Base-by-base conservation (phyloP, 192 early-diverging fungal species). In the Entomortierella chlamydospora region DNA sequence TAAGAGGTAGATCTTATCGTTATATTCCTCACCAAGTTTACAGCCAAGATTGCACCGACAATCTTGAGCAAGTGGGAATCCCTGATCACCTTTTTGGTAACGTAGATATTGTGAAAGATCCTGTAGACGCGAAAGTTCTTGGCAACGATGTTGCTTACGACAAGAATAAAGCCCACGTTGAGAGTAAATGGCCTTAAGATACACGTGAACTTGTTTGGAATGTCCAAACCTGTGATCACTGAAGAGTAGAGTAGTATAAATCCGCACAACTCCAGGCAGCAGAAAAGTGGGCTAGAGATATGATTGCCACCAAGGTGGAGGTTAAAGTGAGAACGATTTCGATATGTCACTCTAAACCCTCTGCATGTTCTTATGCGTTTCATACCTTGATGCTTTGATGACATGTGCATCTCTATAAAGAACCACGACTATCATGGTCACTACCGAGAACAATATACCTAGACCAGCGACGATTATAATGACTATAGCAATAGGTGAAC, bases 41-140 rank as follows among this genome's bases (percentile, higher is more conserved):
- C 20, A 0, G 56, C 52, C 30, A 87, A 54, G 29, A 87, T 62
- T 10, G 68, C 59, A 13, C 82, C 61, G 12, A 83, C 81, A 12
- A 83, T 80, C 51, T 83, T 83, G 60, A 84, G 72, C 43, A 87
- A 49, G 23, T 87, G 83, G 13, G 50, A 47, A 31, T 87, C 85
- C 4, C 68, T 78, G 57, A 87, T 87, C 43, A 87, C 83, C 1
- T 74, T 82, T 25, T 84, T 82, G 6, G 81, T 82, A 23, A 85
- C 83, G 41, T 83, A 87, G 18, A 85, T 82, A 33, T 87, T 87
- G 61, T 87, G 79, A 50, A 87, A 87, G 54, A 87, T 87, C 25
- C 86, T 64, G 39, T 87, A 87, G 22, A 87, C 82, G 13, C 86
- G 73, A 68, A 85, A 87, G 52, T 84, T 85, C 59, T 87, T 87